phyloP scores from a whole-genome alignment of 306 rosid genomes.

The Trifolium subterraneum region DNA sequence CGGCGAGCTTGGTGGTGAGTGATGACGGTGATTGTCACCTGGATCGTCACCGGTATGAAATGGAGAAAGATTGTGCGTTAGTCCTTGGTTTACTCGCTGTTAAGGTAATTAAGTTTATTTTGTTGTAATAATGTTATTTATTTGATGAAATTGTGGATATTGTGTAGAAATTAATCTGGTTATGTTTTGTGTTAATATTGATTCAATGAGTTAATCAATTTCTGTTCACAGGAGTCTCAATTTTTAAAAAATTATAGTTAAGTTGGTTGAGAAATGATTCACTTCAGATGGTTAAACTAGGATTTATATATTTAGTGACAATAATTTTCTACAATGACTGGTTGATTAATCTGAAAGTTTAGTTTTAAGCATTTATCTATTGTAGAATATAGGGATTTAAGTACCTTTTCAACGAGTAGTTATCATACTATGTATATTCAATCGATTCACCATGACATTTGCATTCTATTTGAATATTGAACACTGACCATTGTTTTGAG shows the following conservation, averaged over 20 bases:
- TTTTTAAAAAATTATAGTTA: background rate
- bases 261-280: background rate
- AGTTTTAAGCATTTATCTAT: background rate
- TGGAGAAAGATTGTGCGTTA: constrained; percentile 52
- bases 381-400: too few relatives aligned
- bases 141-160: background rate
- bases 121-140: background rate
- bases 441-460: background rate
- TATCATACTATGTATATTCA: background rate
- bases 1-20: background rate
- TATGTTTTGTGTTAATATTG: background rate
- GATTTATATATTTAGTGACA: background rate
- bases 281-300: background rate
- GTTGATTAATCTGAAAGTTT: background rate
- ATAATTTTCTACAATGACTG: background rate
- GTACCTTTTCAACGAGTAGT: background rate
- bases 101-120: constrained; percentile 45
- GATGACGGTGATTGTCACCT: background rate
- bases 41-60: constrained; percentile 37
- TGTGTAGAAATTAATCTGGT: background rate
- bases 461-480: background rate
- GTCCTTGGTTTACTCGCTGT: constrained; percentile 60
- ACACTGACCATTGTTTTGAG: background rate
- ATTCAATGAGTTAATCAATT: background rate
- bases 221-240: background rate